Evolutionary conservation across 306 rosid species (phyloP), one percentile per base, ranked within the genome.

Genomic region (Elaeagnus macrophylla): DNA sequence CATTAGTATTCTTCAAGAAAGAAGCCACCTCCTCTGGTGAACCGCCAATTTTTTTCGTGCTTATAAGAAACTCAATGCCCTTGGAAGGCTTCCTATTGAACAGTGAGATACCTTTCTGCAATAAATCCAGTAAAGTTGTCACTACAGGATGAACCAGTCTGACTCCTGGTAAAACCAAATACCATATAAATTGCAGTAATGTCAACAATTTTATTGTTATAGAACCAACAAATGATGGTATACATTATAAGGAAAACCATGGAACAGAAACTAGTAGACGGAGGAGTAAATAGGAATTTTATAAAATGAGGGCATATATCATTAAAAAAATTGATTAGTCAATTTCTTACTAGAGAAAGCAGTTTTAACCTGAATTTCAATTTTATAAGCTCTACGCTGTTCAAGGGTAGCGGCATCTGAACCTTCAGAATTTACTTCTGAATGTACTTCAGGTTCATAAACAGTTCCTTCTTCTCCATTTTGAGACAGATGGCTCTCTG

Each of bases 31-130:
- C 88, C 75, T 75, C 96, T 44, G 99, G 89, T 60, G 96, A 77
- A 63, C 78, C 65, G 59, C 83, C 96, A 75, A 84, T 50, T 44
- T 93, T 91, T 75, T 93, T 81, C 55, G 78, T 79, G 80, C 79
- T 75, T 51, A 74, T 80, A 75, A 93, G 74, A 70, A 93, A 87
- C 45, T 84, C 99, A 71, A 93, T 75, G 58, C 99, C 99, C 77
- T 88, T 84, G 73, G 89, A 79, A 65, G 99, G 96, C 71, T 87
- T 93, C 80, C 96, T 70, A 60, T 87, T 93, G 76, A 93, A 93
- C 56, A 82, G 81, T 40, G 94, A 67, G 70, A 93, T 83, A 63
- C 99, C 99, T 80, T 84, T 93, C 99, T 93, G 99, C 83, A 82
- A 68, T 56, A 41, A 77, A 84, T 66, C 72, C 74, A 80, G 59